A percentile compares a stretch with the other conserved stretches of the same genome.
These are phyloP conservation scores for Suillus subaureus DNA, from an alignment of 768 basidiomycete genomes.

Conservation along the genomic window DNA sequence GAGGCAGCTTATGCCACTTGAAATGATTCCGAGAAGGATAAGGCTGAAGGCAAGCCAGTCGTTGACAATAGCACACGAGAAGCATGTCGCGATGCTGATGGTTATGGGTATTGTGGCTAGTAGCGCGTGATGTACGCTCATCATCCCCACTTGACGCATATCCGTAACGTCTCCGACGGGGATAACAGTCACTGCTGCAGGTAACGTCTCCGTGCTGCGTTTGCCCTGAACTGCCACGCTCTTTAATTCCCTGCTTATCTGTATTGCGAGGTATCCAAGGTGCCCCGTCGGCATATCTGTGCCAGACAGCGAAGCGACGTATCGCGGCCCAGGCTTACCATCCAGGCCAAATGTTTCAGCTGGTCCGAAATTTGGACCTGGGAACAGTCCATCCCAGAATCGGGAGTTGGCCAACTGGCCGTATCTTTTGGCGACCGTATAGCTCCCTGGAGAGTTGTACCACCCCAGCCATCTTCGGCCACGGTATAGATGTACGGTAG, in stretches of 20 bases:
- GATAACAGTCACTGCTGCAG: conserved; percentile 23
- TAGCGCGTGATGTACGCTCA: conserved; percentile 11
- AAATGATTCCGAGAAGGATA: conserved; percentile 36
- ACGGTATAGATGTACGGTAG: conserved; percentile 34
- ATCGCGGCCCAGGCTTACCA: conserved; percentile 30
- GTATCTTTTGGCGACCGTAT: conserved; percentile 34
- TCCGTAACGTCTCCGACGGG: conserved; percentile 26
- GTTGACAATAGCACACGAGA: conserved; percentile 23
- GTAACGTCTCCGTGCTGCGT: conserved; percentile 14
- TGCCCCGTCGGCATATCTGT: conserved; percentile 32
- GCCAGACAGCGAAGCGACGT: conserved; percentile 29
- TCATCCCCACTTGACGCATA: conserved; percentile 13
- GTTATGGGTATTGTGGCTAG: conserved; percentile 28
- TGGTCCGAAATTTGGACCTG: conserved; percentile 30
- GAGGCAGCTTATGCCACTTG: conserved; percentile 31
- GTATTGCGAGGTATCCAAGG: conserved; percentile 29
- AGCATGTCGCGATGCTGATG: conserved; percentile 24
- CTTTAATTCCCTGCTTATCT: conserved; percentile 14
- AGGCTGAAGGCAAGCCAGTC: conserved; percentile 37
- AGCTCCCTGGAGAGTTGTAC: conserved; percentile 42
- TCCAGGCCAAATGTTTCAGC: conserved; percentile 32
- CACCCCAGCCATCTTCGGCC: conserved; percentile 37
- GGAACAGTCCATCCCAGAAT: conserved; percentile 36
- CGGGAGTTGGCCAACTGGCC: conserved; percentile 30
- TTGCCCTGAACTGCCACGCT: conserved; percentile 12